These are phyloP conservation scores for Chaetomidium leptoderma DNA, from an alignment of 495 filamentous ascomycete genomes.

Conservation along the genomic window DNA sequence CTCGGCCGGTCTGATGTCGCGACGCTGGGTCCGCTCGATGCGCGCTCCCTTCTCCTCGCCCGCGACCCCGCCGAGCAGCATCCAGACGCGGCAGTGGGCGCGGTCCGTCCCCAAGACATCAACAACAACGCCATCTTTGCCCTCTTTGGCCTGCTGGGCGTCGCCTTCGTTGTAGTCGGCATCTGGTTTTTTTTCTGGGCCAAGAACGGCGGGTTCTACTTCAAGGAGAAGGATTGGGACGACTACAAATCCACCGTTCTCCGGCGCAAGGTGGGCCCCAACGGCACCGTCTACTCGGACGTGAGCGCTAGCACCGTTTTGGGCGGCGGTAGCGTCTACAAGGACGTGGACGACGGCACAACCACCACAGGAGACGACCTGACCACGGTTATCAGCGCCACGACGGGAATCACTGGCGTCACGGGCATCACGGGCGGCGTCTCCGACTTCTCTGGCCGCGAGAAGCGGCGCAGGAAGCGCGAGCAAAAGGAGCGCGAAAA, in stretches of 20 bases:
- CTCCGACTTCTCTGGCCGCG: constrained; percentile 44
- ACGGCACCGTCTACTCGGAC: constrained; percentile 74
- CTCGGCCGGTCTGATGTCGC: constrained; percentile 22
- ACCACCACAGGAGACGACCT: constrained; percentile 42
- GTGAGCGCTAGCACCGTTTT: constrained; percentile 77
- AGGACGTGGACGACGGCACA: constrained; percentile 56
- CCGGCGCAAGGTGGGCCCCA: constrained; percentile 75
- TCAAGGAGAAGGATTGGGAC: constrained; percentile 83
- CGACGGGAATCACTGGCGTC: constrained; percentile 44
- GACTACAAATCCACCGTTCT: constrained; percentile 97
- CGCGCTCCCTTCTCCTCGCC: constrained; percentile 36
- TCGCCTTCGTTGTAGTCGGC: constrained; percentile 64
- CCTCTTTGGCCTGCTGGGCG: constrained; percentile 80
- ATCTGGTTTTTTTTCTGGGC: constrained; percentile 99
- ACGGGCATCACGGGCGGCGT: constrained; percentile 48
- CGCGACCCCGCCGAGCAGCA: constrained; percentile 27
- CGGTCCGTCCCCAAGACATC: constrained; percentile 61
- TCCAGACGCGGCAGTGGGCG: constrained; percentile 44
- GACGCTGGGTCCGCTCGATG: constrained; percentile 40
- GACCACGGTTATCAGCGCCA: constrained; percentile 37
- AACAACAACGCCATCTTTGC: constrained; percentile 80
- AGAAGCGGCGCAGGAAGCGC: constrained; percentile 45
- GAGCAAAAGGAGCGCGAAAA: constrained; percentile 49
- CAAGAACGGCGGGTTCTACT: constrained; percentile 89
- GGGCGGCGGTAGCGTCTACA: constrained; percentile 72